Evolutionary conservation across 2,329 filamentous ascomycete species (phyloP), one percentile per base, ranked within the genome.

Genomic region (Aspergillus fumigatiaffinis): DNA sequence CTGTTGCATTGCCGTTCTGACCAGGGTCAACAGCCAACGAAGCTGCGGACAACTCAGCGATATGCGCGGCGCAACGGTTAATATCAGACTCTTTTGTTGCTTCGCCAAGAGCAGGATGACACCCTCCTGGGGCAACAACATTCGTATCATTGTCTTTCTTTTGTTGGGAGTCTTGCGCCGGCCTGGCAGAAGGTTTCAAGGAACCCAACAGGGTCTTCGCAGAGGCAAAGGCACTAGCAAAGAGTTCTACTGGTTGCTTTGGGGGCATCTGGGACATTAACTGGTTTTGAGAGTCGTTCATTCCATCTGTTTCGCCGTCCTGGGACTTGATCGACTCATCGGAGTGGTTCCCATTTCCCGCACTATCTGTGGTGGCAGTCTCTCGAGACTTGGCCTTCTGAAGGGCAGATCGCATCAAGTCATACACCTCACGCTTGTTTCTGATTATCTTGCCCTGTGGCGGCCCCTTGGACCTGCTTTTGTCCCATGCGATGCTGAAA

Each of bases 401-500:
- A 20, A 53, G 59, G 26, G 53, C 54, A 42, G 52, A 55, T 23
- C 57, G 53, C 52, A 71, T 60, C 17, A 68, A 52, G 7, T 21
- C 29, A 28, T 57, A 62, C 21, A 72, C 51, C 20, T 32, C 8
- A 3, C 46, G 29, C 5, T 59, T 59, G 1, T 64, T 71, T 25
- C 50, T 60, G n/a, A 69, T 35, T 28, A 57, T 60, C 51, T 59
- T 71, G 29, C 57, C 60, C 17, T 47, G 57, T 32, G 47, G 54
- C 38, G 59, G 53, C 9, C 50, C 26, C 46, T 57, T 65, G 46
- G 51, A 54, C 8, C 53, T 62, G 44, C 54, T 60, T 21, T 52
- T 51, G 10, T 63, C 59, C 61, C 59, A 68, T 38, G 61, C 60
- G 41, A 74, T 63, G 2, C 46, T 54, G 47, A 71, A 71, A 6